Percentiles rank a stretch among this genome's conserved stretches.
phyloP scores from a whole-genome alignment of 1,139 yeast genomes.

The Saccharomycopsis hybrid region DNA sequence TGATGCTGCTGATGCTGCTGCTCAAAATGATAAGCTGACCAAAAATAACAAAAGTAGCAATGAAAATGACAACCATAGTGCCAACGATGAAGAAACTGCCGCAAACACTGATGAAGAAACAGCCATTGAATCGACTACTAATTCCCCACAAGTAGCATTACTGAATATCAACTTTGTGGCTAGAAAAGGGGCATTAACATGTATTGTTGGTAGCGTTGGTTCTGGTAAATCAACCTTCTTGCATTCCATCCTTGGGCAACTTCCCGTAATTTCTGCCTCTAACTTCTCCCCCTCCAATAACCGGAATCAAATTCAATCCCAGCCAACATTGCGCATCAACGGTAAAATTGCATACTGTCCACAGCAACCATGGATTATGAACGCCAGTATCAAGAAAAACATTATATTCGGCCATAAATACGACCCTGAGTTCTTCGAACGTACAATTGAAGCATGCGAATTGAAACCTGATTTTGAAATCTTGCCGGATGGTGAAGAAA shows the following conservation, averaged over 20 bases:
- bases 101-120: conserved; percentile 25
- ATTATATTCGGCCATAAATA: conserved; percentile 71
- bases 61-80: conserved; percentile 2
- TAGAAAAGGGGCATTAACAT: conserved; percentile 52
- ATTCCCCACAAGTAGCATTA: conserved; percentile 41
- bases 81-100: conserved; percentile 27
- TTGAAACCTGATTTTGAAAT: conserved; percentile 59
- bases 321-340: conserved; percentile 40
- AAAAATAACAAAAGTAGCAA: no score
- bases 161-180: conserved; percentile 47
- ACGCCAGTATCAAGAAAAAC: conserved; percentile 67
- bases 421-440: conserved; percentile 62
- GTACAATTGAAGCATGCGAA: conserved; percentile 74
- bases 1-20: no score
- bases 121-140: conserved; percentile 15
- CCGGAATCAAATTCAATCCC: no score
- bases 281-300: no score
- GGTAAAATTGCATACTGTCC: conserved; percentile 79
- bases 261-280: conserved; percentile 32
- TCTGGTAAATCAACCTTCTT: conserved; percentile 73
- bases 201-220: conserved; percentile 80
- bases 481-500: conserved; percentile 75
- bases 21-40: no score
- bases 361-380: conserved; percentile 79
- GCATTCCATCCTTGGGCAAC: conserved; percentile 55